Evolutionary conservation across 352 stramenopile species (phyloP), one percentile per base, ranked within the genome.

Genomic region (Phytophthora uliginosa): DNA sequence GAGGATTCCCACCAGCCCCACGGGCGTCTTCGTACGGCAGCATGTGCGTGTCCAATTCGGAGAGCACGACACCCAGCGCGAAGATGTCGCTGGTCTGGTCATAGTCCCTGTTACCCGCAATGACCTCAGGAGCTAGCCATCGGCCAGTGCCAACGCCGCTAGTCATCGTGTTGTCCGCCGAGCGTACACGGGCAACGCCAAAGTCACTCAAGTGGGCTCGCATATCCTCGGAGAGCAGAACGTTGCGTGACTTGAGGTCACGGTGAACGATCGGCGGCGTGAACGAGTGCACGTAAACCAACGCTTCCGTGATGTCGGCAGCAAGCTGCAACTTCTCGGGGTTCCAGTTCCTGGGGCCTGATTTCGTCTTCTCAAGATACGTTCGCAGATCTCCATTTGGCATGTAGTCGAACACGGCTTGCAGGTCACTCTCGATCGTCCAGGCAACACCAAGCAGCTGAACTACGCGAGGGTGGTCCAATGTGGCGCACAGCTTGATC

Each of bases 251-350:
- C 34, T 89, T 90, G 24, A 92, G 64, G 26, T 90, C 84, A 28
- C 82, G 84, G 47, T 94, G 86, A 10, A 91, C 74, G 3, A 92
- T 75, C 47, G 84, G 81, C 2, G 77, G 84, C 2, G 45, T 61
- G 64, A 94, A 91, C 60, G 86, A 90, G 65, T 94, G 84, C 22
- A 90, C 74, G 61, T 92, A 94, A 28, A 89, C 80, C 10, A 94
- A 72, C 9, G 84, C 86, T 47, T 94, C 84, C 22, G 81, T 79
- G 7, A 92, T 63, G 58, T 90, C 79, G 2, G 89, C 76, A 8
- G 83, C 83, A 9, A 93, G 60, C 47, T 89, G 78, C 8, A 91
- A 34, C 50, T 92, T 90, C 31, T 79, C 71, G 8, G 66, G n/a
- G 18, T 72, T 78, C 85, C 83, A 92, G 33, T 62, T 52, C 24